phyloP scores from a whole-genome alignment of 1,139 yeast genomes.

The Zygoascus sp. region DNA sequence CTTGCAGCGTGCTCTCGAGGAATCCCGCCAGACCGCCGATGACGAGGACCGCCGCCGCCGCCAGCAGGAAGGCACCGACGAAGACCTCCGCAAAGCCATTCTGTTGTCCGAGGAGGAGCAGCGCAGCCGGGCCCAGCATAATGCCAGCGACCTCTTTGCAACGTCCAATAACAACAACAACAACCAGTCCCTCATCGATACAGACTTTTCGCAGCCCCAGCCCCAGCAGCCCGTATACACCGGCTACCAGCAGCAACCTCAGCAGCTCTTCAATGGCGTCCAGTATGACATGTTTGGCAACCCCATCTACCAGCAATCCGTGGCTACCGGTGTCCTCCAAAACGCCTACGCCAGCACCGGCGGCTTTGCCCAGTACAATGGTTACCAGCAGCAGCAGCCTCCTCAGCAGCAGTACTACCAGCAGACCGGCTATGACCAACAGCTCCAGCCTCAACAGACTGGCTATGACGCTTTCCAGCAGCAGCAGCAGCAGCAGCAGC shows the following conservation, averaged over 20 bases:
- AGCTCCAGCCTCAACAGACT: constrained; percentile 26
- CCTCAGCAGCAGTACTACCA: constrained; percentile 39
- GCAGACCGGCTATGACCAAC: constrained; percentile 29
- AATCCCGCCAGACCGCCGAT: constrained; percentile 77
- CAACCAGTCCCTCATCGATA: constrained; percentile 33
- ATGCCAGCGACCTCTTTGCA: constrained; percentile 19
- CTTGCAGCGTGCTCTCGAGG: constrained; percentile 75
- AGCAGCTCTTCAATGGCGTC: constrained; percentile 19
- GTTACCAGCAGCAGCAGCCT: constrained; percentile 32
- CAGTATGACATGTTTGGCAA: constrained; percentile 67
- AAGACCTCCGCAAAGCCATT: constrained; percentile 75
- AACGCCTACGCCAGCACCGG: constrained; percentile 39
- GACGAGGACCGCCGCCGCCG: constrained; percentile 67
- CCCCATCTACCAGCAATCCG: constrained; percentile 51
- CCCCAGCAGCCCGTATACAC: constrained; percentile 11
- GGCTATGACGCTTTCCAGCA: constrained; percentile 37
- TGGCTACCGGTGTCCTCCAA: constrained; percentile 51
- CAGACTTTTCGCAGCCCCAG: constrained; percentile 18
- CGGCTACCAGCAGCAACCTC: constrained; percentile 15
- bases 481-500: constrained; percentile 40
- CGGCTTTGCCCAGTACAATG: constrained; percentile 24
- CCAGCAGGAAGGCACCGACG: constrained; percentile 47
- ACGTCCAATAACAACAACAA: constrained; percentile 25
- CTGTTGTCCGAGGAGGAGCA: constrained; percentile 86
- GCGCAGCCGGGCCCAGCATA: constrained; percentile 37